Evolutionary conservation across 2,329 filamentous ascomycete species (phyloP), one percentile per base, ranked within the genome.

Genomic region (Spiromastix sp.): DNA sequence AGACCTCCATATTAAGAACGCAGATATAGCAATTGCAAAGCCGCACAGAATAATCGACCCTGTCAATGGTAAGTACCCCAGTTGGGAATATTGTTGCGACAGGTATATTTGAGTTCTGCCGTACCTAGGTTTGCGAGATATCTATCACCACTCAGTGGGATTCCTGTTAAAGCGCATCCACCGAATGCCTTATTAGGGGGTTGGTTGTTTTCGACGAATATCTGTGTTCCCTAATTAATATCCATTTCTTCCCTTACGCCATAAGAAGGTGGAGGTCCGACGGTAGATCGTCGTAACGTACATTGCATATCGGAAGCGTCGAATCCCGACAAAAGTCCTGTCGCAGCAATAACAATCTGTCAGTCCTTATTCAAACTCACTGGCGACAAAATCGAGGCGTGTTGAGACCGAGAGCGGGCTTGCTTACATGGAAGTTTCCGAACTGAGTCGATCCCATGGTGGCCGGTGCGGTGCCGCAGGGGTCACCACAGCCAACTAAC

Each of bases 1-100:
- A 13, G 91, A 93, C 47, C 77, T 72, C 63, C 81, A 74, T 58
- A 96, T 51, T 39, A 98, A 67, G 48, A 81, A 78, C 8, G 65
- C 52, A 4, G 81, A 68, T 6, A 73, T 64, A 15, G 74, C 51
- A 48, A 98, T 87, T 26, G 87, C 85, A 44, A 93, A 57, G 42
- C 71, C 85, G 42, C 76, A 81, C 26, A 96, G 59, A 30, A 98
- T 47, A 55, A 98, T 94, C 5, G 87, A 93, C n/a, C 91, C 81
- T 85, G 48, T 34, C 24, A 17, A 11, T 15, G 2, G 11, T 13
- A 24, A n/a, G n/a, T 7, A 24, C n/a, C 21, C 21, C 7, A 24
- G 21, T 24, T n/a, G 21, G n/a, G n/a, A 7, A 24, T 7, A 7
- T 24, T 24, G 21, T 7, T n/a, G 21, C 21, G n/a, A 7, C 7